Evolutionary conservation across 164 flowering plant species (phyloP).

Genomic region (Macadamia integrifolia): DNA sequence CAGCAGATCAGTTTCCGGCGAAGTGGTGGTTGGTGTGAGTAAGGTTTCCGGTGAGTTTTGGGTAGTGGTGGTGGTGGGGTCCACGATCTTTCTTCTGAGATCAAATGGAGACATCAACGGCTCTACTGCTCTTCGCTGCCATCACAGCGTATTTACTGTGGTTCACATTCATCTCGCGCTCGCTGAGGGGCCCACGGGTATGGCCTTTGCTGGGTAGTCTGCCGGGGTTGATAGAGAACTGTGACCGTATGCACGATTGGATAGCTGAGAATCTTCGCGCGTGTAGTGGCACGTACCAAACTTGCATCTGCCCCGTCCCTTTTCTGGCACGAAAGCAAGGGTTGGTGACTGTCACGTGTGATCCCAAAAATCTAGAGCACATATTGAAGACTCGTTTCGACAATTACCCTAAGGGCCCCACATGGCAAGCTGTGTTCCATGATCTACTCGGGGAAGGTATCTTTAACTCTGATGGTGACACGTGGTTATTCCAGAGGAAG

Average conservation of each 20-base stretch:
- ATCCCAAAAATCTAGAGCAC: conserved; percentile 63
- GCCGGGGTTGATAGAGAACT: conserved; percentile 51
- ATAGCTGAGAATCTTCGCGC: conserved; percentile 59
- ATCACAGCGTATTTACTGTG: conserved; percentile 41
- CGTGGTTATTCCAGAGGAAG: conserved; percentile 65
- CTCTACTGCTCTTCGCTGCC: conserved; percentile 19
- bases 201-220: conserved; percentile 73
- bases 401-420: conserved; percentile 67
- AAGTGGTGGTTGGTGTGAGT: background rate
- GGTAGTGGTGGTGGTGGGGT: too few species aligned
- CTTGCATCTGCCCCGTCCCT: conserved; percentile 52
- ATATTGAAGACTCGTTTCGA: conserved; percentile 50
- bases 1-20: background rate
- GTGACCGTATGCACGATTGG: conserved; percentile 61
- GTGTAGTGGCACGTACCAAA: conserved; percentile 64
- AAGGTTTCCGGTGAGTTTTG: too few species aligned
- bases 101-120: conserved; percentile 35
- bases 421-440: conserved; percentile 66
- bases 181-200: conserved; percentile 49
- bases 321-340: conserved; percentile 52
- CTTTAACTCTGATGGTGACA: conserved; percentile 70
- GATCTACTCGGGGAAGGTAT: conserved; percentile 63
- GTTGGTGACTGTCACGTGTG: conserved; percentile 67
- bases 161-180: conserved; percentile 35
- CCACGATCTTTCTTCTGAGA: too few species aligned